Evolutionary conservation across 2,329 filamentous ascomycete species (phyloP), one percentile per base, ranked within the genome.

Genomic region (Neonectria hederae): DNA sequence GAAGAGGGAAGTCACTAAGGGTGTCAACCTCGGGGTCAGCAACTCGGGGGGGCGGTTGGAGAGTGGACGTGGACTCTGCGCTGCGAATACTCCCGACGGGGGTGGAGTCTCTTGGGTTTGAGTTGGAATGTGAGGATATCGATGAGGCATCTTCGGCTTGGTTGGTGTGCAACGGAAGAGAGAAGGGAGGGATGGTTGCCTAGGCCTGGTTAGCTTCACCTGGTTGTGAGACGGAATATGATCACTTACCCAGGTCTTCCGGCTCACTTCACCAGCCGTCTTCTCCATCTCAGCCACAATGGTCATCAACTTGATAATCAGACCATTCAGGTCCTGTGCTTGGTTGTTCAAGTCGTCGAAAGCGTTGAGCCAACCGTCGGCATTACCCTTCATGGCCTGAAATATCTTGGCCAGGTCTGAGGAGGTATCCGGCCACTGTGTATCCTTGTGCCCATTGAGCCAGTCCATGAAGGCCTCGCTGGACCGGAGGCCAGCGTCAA

Each of bases 331-430:
- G 48, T 87, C 85, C 65, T 90, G 87, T 14, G 90, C 90, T 74
- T 91, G 93, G 22, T 86, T 86, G 75, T 93, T 90, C 63, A 97
- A 83, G 59, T 91, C 90, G 58, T 89, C 85, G 73, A 97, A 90
- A 7, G 93, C 93, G 61, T 90, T 89, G 62, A 90, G 88, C 95
- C 95, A 98, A 46, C 94, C 94, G 68, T 97, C 92, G 9, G 94
- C 90, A 72, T 98, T 98, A 35, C 93, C 92, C 74, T 92, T 91
- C 94, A 98, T 98, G 40, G 94, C 93, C 43, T 90, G 87, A 71
- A 92, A 96, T 21, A 97, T 93, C 51, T 92, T 89, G 38, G 86
- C 84, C 51, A 90, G 82, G 52, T 88, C 84, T 2, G 86, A 83
- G 22, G 67, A 67, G 2, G 92, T 86, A 52, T 90, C 88, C 55